These are phyloP conservation scores for Cubamyces sp. DNA, from an alignment of 768 basidiomycete species.

Conservation along the genomic window DNA sequence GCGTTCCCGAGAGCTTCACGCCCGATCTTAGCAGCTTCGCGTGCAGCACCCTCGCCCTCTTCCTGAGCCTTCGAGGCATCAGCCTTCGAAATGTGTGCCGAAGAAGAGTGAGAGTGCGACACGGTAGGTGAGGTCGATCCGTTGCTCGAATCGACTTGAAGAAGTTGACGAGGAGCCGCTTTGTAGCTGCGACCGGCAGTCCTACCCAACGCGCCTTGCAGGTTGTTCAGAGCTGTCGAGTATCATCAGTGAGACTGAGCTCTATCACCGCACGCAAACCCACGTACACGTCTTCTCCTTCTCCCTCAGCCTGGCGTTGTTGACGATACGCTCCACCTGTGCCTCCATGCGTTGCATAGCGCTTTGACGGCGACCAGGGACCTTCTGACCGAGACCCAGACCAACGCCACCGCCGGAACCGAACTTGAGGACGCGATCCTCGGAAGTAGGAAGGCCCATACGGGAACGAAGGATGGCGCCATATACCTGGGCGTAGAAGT, in stretches of 20 bases:
- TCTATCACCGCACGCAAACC: neutral
- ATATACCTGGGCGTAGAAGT: slow-evolving; percentile 98
- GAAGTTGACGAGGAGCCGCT: slow-evolving; percentile 93
- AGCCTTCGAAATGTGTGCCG: slow-evolving; percentile 55
- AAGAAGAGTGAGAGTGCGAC: slow-evolving; percentile 43
- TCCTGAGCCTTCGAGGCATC: slow-evolving; percentile 40
- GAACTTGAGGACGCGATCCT: slow-evolving; percentile 85
- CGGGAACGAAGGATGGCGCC: slow-evolving; percentile 82
- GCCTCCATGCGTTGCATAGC: slow-evolving; percentile 93
- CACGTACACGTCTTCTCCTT: slow-evolving; percentile 69
- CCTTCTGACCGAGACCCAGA: slow-evolving; percentile 74
- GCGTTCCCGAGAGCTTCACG: slow-evolving; percentile 70
- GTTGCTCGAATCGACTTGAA: slow-evolving; percentile 77
- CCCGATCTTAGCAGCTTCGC: slow-evolving; percentile 76
- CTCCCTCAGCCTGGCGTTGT: slow-evolving; percentile 83
- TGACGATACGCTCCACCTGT: slow-evolving; percentile 96
- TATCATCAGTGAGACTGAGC: slow-evolving; percentile 25
- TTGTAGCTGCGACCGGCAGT: slow-evolving; percentile 94
- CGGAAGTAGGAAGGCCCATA: slow-evolving; percentile 69
- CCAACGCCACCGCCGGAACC: slow-evolving; percentile 84
- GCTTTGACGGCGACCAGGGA: slow-evolving; percentile 70
- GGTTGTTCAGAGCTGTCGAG: slow-evolving; percentile 64
- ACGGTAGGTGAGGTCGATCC: slow-evolving; percentile 42
- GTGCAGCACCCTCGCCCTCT: slow-evolving; percentile 60
- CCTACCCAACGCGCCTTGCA: slow-evolving; percentile 93